phyloP scores from a whole-genome alignment of 2,329 filamentous ascomycete species.

The Penicillium sclerotigenum region DNA sequence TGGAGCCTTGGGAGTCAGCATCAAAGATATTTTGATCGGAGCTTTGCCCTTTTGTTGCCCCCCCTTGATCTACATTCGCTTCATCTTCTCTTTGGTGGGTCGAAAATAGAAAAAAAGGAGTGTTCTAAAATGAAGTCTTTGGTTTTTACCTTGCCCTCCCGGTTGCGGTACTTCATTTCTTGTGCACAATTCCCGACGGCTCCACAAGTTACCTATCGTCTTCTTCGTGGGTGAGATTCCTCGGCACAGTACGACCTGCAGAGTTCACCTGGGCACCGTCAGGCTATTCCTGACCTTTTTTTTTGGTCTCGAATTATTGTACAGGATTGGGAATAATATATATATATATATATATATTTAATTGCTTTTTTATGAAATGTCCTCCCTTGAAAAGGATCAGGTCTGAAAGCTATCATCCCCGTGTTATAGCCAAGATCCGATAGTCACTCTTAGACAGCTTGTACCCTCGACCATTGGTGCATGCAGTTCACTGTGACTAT shows the following conservation, averaged over 20 bases:
- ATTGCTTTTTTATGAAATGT: background rate
- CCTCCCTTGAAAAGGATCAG: background rate
- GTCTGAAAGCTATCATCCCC: slow-evolving; percentile 1
- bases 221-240: slow-evolving; percentile 9
- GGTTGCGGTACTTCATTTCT: slow-evolving; percentile 8
- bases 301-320: background rate
- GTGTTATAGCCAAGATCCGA: slow-evolving; percentile 12
- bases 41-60: slow-evolving; percentile 8
- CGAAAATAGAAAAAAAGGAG: slow-evolving; percentile 4
- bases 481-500: slow-evolving; percentile 21
- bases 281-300: background rate
- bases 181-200: slow-evolving; percentile 9
- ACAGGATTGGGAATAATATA: too few species aligned
- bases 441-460: slow-evolving; percentile 16
- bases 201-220: slow-evolving; percentile 14
- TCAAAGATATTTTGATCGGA: slow-evolving; percentile 7
- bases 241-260: slow-evolving; percentile 16
- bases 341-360: background rate
- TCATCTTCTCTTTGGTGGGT: slow-evolving; percentile 15
- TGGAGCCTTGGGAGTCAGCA: background rate
- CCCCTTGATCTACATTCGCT: slow-evolving; percentile 17
- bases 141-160: slow-evolving; percentile 2
- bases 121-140: background rate
- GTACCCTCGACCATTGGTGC: slow-evolving; percentile 20
- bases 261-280: slow-evolving; percentile 8